phyloP scores from a whole-genome alignment of 1,139 yeast species.

The Hanseniaspora sp. region DNA sequence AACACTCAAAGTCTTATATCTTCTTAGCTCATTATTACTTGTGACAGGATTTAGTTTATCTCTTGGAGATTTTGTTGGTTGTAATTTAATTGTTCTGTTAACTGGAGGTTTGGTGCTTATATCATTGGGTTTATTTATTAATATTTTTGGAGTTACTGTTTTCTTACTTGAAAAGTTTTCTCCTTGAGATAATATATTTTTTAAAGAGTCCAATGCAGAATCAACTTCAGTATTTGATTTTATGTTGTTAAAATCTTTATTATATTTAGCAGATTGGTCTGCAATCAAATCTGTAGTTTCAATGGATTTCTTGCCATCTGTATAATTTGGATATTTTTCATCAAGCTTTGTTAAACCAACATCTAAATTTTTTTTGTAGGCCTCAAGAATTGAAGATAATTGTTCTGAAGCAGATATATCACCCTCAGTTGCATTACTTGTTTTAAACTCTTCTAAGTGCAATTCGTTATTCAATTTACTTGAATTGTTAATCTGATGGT shows the following conservation, averaged over 20 bases:
- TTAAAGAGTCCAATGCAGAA: constrained; percentile 20
- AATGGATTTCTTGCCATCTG: constrained; percentile 16
- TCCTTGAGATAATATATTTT: constrained; percentile 19
- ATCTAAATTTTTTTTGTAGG: constrained; percentile 7
- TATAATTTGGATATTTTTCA: neutral
- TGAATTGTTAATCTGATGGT: neutral
- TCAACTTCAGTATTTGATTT: constrained; percentile 16
- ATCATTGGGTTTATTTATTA: neutral
- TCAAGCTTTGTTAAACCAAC: neutral
- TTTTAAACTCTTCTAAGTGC: constrained; percentile 6
- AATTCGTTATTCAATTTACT: constrained; percentile 4
- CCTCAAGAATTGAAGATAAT: neutral
- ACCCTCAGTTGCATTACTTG: neutral
- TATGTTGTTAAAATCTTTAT: constrained; percentile 22
- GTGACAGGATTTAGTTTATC: neutral
- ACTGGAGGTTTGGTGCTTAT: constrained; percentile 3
- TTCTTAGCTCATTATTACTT: neutral
- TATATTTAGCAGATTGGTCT: constrained; percentile 23
- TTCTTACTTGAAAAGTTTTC: neutral
- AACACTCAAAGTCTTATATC: constrained; percentile 1
- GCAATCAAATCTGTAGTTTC: constrained; percentile 22
- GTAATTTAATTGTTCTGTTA: constrained; percentile 10
- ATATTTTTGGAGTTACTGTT: neutral
- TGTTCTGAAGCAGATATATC: neutral
- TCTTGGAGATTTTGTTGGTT: constrained; percentile 3